Percentiles rank a stretch among this genome's conserved stretches.
phyloP scores from a whole-genome alignment of 495 filamentous ascomycete genomes.

The Hyaloscypha variabilis region DNA sequence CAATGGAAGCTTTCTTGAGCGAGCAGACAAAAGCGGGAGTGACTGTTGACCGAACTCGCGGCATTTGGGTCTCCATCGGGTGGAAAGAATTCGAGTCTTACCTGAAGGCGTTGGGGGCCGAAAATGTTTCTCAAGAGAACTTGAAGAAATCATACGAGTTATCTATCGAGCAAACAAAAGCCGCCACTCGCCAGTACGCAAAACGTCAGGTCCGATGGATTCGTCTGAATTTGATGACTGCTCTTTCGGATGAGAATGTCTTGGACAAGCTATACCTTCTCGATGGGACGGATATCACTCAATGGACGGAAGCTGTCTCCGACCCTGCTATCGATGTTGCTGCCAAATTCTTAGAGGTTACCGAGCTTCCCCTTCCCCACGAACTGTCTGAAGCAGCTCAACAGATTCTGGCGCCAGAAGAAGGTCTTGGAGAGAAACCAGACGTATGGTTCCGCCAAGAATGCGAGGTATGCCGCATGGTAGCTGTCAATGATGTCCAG shows the following conservation, averaged over 20 bases:
- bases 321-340: constrained; percentile 65
- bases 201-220: constrained; percentile 86
- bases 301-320: constrained; percentile 62
- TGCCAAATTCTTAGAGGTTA: constrained; percentile 55
- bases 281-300: constrained; percentile 65
- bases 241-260: constrained; percentile 55
- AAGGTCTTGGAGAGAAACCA: constrained; percentile 46
- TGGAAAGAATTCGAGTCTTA: constrained; percentile 87
- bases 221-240: constrained; percentile 72
- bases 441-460: constrained; percentile 52
- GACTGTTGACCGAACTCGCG: constrained; percentile 67
- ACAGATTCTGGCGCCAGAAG: constrained; percentile 56
- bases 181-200: constrained; percentile 85
- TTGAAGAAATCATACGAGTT: constrained; percentile 42
- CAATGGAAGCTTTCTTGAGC: constrained; percentile 58
- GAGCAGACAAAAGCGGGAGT: constrained; percentile 49
- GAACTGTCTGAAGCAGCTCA: constrained; percentile 62
- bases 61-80: constrained; percentile 96
- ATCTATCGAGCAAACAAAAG: constrained; percentile 60
- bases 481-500: constrained; percentile 66
- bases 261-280: constrained; percentile 68
- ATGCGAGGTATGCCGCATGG: constrained; percentile 76
- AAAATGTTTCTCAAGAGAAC: constrained; percentile 38
- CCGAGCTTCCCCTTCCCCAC: constrained; percentile 59
- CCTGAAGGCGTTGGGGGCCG: constrained; percentile 52